Percentiles rank a stretch among this genome's conserved stretches.
Conservation (phyloP, 2,329 filamentous ascomycete species). For the Mycosphaerella arachidis region DNA sequence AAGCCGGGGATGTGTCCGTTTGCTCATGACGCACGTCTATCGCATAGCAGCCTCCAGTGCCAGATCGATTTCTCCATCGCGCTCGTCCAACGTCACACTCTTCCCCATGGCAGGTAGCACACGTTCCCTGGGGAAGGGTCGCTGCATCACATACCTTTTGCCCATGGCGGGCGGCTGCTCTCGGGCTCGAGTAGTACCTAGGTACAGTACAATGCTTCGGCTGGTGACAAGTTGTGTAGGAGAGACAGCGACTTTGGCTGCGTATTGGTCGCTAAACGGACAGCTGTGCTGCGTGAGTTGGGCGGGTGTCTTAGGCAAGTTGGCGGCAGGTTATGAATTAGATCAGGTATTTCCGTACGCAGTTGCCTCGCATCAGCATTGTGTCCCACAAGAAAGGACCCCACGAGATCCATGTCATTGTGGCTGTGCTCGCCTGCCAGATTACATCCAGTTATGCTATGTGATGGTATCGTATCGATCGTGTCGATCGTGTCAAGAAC, state of each 20-base stretch:
- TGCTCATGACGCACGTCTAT: not conserved
- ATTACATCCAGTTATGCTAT: not conserved
- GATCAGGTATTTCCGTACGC: not conserved
- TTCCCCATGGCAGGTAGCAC: conserved; percentile 2
- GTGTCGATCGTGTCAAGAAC: not conserved
- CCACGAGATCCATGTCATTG: not conserved
- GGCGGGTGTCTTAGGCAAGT: not conserved
- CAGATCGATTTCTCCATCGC: not conserved
- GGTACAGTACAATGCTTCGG: not conserved
- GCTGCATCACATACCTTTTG: conserved; percentile 26
- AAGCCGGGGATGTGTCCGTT: conserved; percentile 2
- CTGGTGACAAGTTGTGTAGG: not conserved
- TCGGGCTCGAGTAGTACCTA: not conserved
- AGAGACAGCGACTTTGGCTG: not conserved
- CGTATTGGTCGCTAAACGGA: not conserved
- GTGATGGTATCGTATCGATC: not conserved
- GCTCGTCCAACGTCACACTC: conserved; percentile 15
- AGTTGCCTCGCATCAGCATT: not conserved
- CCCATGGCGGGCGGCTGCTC: conserved; percentile 25
- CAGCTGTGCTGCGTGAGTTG: not conserved
- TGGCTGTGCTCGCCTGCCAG: not conserved
- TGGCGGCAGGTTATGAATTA: not conserved
- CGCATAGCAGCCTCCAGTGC: not conserved
- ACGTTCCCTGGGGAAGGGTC: conserved; percentile 7
- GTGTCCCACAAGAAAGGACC: not conserved